phyloP scores from a whole-genome alignment of 768 basidiomycete genomes.

The Pleurotus pulmonarius region DNA sequence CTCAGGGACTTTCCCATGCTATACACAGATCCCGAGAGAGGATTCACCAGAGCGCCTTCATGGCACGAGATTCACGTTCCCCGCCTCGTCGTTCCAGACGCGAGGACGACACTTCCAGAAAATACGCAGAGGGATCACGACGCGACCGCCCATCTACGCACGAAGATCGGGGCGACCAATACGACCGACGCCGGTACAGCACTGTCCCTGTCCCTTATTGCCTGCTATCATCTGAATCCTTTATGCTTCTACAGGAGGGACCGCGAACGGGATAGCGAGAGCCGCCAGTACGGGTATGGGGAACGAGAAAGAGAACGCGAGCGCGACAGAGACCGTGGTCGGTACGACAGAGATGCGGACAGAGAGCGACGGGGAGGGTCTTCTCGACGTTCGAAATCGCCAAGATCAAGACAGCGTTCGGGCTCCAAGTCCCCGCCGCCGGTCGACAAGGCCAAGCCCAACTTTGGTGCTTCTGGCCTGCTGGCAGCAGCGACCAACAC shows the following conservation, averaged over 20 bases:
- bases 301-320: slow-evolving; percentile 14
- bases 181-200: slow-evolving; percentile 1
- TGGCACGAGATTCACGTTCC: neutral
- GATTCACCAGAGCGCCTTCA: too few species aligned
- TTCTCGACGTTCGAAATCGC: slow-evolving; percentile 57
- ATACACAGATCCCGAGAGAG: too few species aligned
- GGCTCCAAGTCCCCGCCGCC: slow-evolving; percentile 42
- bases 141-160: neutral
- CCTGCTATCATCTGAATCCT: neutral
- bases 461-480: slow-evolving; percentile 84
- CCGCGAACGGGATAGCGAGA: neutral
- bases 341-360: slow-evolving; percentile 22
- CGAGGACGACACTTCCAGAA: neutral
- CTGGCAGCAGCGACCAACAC: slow-evolving; percentile 97
- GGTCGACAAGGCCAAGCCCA: slow-evolving; percentile 75
- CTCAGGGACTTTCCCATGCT: too few species aligned
- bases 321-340: slow-evolving; percentile 11
- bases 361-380: slow-evolving; percentile 23
- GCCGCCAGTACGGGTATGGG: slow-evolving; percentile 7
- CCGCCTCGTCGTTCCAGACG: slow-evolving; percentile 2
- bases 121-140: slow-evolving; percentile 7
- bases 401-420: slow-evolving; percentile 28
- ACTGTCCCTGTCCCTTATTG: too few species aligned
- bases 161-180: neutral
- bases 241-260: neutral